phyloP scores from a whole-genome alignment of 192 early-diverging fungal genomes.

The Coemansia brasiliensis region DNA sequence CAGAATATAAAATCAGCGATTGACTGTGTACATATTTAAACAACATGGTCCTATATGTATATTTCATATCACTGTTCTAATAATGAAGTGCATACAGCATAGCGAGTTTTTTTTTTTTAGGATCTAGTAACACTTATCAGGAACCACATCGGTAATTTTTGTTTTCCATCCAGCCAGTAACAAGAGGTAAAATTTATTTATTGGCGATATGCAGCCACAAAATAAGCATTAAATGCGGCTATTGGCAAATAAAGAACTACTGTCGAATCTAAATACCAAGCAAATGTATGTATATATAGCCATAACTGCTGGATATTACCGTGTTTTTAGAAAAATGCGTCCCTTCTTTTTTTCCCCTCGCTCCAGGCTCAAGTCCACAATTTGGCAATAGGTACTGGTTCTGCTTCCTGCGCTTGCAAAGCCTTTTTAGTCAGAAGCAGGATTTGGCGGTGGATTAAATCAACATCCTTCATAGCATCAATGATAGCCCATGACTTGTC shows the following conservation, averaged over 20 bases:
- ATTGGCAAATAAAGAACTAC: too few relatives aligned
- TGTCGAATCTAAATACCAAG: too few relatives aligned
- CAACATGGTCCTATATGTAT: background rate
- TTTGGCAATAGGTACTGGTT: constrained; percentile 32
- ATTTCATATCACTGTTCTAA: constrained; percentile 21
- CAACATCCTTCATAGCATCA: constrained; percentile 37
- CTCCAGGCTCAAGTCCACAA: constrained; percentile 36
- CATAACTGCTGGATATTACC: background rate
- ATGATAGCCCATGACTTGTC: constrained; percentile 54
- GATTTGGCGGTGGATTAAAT: constrained; percentile 47
- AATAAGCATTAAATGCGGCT: too few relatives aligned
- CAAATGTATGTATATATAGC: background rate
- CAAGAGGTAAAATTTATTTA: too few relatives aligned
- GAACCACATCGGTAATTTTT: too few relatives aligned
- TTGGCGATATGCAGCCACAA: too few relatives aligned
- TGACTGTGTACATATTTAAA: too few relatives aligned
- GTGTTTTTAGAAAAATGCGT: background rate
- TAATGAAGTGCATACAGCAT: background rate
- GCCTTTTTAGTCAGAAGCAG: constrained; percentile 28
- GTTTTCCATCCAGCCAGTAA: too few relatives aligned
- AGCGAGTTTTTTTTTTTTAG: too few relatives aligned
- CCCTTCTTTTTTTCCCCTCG: too few relatives aligned
- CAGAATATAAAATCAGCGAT: too few relatives aligned
- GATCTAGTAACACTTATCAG: background rate
- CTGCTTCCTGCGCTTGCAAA: constrained; percentile 28